Evolutionary conservation across 164 flowering plant species (phyloP).

Genomic region (Saururus chinensis): DNA sequence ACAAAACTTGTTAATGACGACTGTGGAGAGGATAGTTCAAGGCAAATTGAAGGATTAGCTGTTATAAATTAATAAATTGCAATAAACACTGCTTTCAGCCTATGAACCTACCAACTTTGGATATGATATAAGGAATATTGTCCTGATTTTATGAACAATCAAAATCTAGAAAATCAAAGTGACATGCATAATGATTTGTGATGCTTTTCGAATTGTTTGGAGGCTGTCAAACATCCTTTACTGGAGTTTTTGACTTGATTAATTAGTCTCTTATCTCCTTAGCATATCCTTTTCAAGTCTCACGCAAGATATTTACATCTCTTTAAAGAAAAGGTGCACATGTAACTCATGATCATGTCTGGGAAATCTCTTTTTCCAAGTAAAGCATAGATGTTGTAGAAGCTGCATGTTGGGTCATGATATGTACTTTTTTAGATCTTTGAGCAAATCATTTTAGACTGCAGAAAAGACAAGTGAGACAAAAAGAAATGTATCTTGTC

Average conservation of each 20-base stretch:
- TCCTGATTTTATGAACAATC: neutral
- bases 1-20: neutral
- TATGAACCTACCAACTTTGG: too few species aligned
- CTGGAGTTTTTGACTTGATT: conserved; percentile 6
- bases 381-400: neutral
- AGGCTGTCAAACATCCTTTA: conserved; percentile 1
- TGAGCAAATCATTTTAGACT: neutral
- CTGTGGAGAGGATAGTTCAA: too few species aligned
- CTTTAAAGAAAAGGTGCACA: neutral
- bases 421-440: neutral
- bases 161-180: too few species aligned
- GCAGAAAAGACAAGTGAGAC: neutral
- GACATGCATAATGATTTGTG: neutral
- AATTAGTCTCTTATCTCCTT: too few species aligned
- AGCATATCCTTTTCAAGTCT: neutral
- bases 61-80: too few species aligned
- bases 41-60: too few species aligned
- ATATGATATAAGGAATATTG: too few species aligned
- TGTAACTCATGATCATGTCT: neutral
- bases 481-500: neutral
- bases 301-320: neutral
- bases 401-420: neutral
- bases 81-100: too few species aligned
- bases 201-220: neutral
- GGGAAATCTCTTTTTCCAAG: neutral